Percentiles rank a stretch among this genome's conserved stretches.
Conservation (phyloP, 495 filamentous ascomycete species). For the Stereocaulon alpinum region DNA sequence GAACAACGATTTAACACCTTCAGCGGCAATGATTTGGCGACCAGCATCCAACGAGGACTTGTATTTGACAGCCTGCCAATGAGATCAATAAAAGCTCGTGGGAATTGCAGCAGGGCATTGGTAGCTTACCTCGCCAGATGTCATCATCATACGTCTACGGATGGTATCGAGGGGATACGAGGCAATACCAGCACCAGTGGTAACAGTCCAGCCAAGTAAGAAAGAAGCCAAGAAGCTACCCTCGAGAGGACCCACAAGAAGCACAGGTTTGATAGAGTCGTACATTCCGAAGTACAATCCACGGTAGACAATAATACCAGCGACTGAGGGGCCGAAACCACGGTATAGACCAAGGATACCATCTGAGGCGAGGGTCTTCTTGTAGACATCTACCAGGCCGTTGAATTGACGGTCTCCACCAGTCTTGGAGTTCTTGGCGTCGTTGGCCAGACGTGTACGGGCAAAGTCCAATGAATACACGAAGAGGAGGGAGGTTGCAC, state of each 20-base stretch:
- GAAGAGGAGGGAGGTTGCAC: conserved; percentile 99
- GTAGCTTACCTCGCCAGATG: conserved; percentile 59
- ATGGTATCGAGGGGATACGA: conserved; percentile 99
- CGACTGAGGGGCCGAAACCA: conserved; percentile 98
- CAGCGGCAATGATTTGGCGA: conserved; percentile 90
- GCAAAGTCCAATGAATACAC: conserved; percentile 99
- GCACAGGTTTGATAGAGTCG: conserved; percentile 98
- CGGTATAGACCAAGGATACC: conserved; percentile 99
- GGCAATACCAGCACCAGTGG: conserved; percentile 99
- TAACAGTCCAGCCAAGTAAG: conserved; percentile 97
- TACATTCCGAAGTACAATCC: conserved; percentile 99
- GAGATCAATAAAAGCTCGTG: not conserved
- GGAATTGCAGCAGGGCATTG: not conserved
- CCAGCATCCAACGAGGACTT: conserved; percentile 85
- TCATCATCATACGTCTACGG: conserved; percentile 99
- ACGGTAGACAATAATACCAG: conserved; percentile 99
- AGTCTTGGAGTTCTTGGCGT: conserved; percentile 93
- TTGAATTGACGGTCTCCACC: conserved; percentile 99
- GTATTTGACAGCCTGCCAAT: conserved; percentile 92
- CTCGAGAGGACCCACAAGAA: conserved; percentile 83
- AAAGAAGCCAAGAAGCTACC: conserved; percentile 99
- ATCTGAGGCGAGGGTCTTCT: conserved; percentile 97
- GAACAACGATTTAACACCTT: conserved; percentile 97
- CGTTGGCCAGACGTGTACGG: conserved; percentile 99
- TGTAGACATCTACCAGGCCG: conserved; percentile 97